Conservation (phyloP, 2,329 filamentous ascomycete species). For the Colletotrichum melonis region DNA sequence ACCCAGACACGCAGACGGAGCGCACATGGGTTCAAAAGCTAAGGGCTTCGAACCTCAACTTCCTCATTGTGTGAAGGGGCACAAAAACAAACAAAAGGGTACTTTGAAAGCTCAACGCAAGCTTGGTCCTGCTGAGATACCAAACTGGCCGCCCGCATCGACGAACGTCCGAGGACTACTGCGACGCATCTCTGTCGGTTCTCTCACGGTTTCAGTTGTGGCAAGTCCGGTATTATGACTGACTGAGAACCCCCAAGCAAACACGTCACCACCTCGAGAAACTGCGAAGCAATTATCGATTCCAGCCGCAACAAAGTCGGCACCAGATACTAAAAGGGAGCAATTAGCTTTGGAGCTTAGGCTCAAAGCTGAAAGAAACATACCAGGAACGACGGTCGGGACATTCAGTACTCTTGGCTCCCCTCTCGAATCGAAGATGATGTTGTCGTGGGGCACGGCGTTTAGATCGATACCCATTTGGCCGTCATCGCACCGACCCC, state of each 20-base stretch:
- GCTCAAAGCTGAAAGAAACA: neutral
- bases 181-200: constrained; percentile 59
- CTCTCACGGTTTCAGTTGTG: constrained; percentile 69
- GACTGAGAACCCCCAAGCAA: constrained; percentile 27
- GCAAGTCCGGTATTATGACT: constrained; percentile 25
- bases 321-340: constrained; percentile 7
- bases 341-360: neutral
- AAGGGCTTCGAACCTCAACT: constrained; percentile 54
- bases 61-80: constrained; percentile 53
- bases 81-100: neutral
- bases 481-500: constrained; percentile 62
- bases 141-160: constrained; percentile 29
- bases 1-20: constrained; percentile 34
- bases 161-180: constrained; percentile 6
- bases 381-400: constrained; percentile 44
- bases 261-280: constrained; percentile 1
- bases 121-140: constrained; percentile 12
- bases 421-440: constrained; percentile 72
- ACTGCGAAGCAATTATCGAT: constrained; percentile 30
- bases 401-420: constrained; percentile 72
- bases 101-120: neutral
- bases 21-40: constrained; percentile 58
- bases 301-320: constrained; percentile 48
- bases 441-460: constrained; percentile 58
- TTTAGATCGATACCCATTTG: constrained; percentile 68